Conservation (phyloP, 2,329 filamentous ascomycete genomes). For the Penicillium glabrum region DNA sequence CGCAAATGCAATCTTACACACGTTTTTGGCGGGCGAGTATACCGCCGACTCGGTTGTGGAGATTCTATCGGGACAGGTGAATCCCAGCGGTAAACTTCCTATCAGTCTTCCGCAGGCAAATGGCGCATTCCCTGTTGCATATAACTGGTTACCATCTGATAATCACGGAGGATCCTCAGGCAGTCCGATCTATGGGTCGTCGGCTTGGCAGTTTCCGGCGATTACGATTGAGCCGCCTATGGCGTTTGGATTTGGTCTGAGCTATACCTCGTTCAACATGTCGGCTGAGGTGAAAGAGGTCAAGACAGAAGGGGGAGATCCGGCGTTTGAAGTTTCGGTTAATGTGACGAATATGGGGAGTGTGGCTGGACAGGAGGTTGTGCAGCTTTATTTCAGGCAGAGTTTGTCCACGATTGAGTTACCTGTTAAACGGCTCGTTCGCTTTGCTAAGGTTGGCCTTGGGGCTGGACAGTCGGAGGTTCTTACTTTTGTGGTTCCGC, state of each 20-base stretch:
- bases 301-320: no score
- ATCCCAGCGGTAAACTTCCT: background rate
- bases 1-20: constrained; percentile 1
- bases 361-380: background rate
- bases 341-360: background rate
- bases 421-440: background rate
- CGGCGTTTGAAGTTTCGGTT: background rate
- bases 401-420: background rate
- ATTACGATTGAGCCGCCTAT: background rate
- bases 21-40: background rate
- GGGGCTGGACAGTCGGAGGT: background rate
- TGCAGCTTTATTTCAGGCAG: background rate
- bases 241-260: constrained; percentile 1
- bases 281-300: background rate
- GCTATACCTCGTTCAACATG: background rate
- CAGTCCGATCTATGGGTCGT: background rate
- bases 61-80: background rate
- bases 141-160: constrained; percentile 1
- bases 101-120: constrained; percentile 1
- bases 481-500: background rate
- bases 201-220: background rate
- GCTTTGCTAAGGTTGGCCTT: background rate
- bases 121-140: background rate
- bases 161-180: background rate
- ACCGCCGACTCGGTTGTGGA: background rate